Evolutionary conservation across 371 early-diverging fungal genomes (phyloP).

Genomic region (Mucor plumbeus): DNA sequence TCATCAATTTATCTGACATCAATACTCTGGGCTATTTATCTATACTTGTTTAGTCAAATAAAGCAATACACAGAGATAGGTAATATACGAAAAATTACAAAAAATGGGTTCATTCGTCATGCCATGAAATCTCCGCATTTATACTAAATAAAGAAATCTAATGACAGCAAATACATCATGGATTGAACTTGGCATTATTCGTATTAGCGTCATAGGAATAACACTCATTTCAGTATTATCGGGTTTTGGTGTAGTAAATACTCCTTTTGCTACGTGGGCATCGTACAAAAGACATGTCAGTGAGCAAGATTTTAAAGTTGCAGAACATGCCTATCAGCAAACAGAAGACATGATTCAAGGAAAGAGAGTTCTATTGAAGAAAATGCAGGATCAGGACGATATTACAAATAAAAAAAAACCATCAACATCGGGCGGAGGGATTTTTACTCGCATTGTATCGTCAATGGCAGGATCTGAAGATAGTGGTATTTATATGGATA

Average conservation of each 20-base stretch:
- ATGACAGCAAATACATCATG: slow-evolving; percentile 21
- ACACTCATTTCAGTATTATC: slow-evolving; percentile 91
- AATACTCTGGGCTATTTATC: slow-evolving; percentile 61
- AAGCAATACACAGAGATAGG: slow-evolving; percentile 45
- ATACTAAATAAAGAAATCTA: neutral
- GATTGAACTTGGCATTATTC: slow-evolving; percentile 76
- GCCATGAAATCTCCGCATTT: neutral
- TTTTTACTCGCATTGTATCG: neutral
- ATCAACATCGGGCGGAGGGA: neutral
- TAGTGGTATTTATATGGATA: neutral
- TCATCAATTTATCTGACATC: slow-evolving; percentile 44
- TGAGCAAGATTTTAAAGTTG: slow-evolving; percentile 38
- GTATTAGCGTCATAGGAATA: slow-evolving; percentile 89
- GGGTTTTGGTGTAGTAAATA: slow-evolving; percentile 94
- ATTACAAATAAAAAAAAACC: neutral
- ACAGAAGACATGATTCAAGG: slow-evolving; percentile 36
- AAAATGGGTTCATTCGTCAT: neutral
- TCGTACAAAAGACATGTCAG: slow-evolving; percentile 35
- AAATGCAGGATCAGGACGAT: slow-evolving; percentile 13
- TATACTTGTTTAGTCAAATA: slow-evolving; percentile 75
- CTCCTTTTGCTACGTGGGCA: slow-evolving; percentile 72
- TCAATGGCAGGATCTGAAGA: slow-evolving; percentile 6
- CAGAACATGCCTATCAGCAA: slow-evolving; percentile 46
- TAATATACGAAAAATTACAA: slow-evolving; percentile 23
- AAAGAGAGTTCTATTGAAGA: slow-evolving; percentile 26